A percentile compares a stretch with the other conserved stretches of the same genome.
phyloP scores from a whole-genome alignment of 768 basidiomycete species.

The Hydnomerulius pinastri region DNA sequence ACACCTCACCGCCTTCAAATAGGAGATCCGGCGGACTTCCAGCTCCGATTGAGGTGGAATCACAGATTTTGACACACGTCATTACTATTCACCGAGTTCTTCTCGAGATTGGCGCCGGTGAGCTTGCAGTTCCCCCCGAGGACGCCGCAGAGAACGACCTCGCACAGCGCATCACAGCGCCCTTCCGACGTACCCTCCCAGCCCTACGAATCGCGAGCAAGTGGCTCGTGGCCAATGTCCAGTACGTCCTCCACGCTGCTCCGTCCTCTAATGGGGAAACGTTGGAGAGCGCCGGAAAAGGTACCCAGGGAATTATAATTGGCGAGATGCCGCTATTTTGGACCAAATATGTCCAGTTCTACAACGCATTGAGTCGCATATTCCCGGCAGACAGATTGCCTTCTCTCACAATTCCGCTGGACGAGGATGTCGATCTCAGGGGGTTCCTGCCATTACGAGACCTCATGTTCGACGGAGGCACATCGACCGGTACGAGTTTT shows the following conservation, averaged over 20 bases:
- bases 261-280: slow-evolving; percentile 29
- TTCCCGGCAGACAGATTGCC: slow-evolving; percentile 74
- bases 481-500: slow-evolving; percentile 8
- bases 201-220: slow-evolving; percentile 85
- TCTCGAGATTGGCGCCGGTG: slow-evolving; percentile 62
- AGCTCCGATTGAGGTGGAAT: slow-evolving; percentile 50
- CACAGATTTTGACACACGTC: slow-evolving; percentile 66
- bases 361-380: slow-evolving; percentile 53
- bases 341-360: slow-evolving; percentile 68
- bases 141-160: slow-evolving; percentile 60
- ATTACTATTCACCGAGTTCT: slow-evolving; percentile 64
- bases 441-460: slow-evolving; percentile 85
- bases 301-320: slow-evolving; percentile 28
- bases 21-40: slow-evolving; percentile 24
- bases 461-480: slow-evolving; percentile 43
- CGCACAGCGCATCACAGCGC: slow-evolving; percentile 82
- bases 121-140: slow-evolving; percentile 57
- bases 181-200: slow-evolving; percentile 82
- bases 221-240: slow-evolving; percentile 81
- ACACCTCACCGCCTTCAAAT: slow-evolving; percentile 34
- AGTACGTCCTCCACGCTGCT: slow-evolving; percentile 56
- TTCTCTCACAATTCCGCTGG: slow-evolving; percentile 59
- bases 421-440: slow-evolving; percentile 87
- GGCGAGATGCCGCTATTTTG: slow-evolving; percentile 59
- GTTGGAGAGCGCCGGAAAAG: slow-evolving; percentile 11